Percentiles rank a stretch among this genome's conserved stretches.
phyloP scores from a whole-genome alignment of 768 basidiomycete species.

The Vararia minispora region DNA sequence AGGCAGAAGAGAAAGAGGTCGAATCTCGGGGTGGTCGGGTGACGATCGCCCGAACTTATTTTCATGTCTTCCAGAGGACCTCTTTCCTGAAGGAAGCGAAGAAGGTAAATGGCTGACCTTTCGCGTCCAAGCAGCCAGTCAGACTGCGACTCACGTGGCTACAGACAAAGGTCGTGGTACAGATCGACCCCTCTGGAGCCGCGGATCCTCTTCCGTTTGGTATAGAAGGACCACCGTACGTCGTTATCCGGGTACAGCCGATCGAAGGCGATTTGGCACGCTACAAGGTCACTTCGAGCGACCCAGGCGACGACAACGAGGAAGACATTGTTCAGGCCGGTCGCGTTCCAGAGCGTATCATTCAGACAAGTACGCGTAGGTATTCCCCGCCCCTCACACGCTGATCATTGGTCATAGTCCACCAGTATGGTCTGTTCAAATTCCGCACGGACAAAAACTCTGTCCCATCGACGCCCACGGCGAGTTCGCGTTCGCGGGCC shows the following conservation, averaged over 20 bases:
- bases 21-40: constrained; percentile 50
- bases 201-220: constrained; percentile 76
- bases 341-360: constrained; percentile 61
- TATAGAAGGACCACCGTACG: constrained; percentile 55
- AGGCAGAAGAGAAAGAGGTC: constrained; percentile 65
- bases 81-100: constrained; percentile 67
- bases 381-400: neutral
- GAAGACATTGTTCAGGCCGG: constrained; percentile 77
- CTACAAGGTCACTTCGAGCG: constrained; percentile 64
- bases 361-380: constrained; percentile 62
- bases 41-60: constrained; percentile 72
- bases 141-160: constrained; percentile 1
- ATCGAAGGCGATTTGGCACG: constrained; percentile 76
- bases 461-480: constrained; percentile 77
- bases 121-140: neutral
- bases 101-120: constrained; percentile 44
- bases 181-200: constrained; percentile 66
- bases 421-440: constrained; percentile 83
- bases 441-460: constrained; percentile 72
- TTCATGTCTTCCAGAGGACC: constrained; percentile 78
- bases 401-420: constrained; percentile 35
- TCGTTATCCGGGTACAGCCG: constrained; percentile 74
- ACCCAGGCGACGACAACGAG: constrained; percentile 61
- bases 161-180: constrained; percentile 81
- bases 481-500: constrained; percentile 56